A percentile compares a stretch with the other conserved stretches of the same genome.
Conservation (phyloP, 2,329 filamentous ascomycete genomes). For the Bertia moriformis region DNA sequence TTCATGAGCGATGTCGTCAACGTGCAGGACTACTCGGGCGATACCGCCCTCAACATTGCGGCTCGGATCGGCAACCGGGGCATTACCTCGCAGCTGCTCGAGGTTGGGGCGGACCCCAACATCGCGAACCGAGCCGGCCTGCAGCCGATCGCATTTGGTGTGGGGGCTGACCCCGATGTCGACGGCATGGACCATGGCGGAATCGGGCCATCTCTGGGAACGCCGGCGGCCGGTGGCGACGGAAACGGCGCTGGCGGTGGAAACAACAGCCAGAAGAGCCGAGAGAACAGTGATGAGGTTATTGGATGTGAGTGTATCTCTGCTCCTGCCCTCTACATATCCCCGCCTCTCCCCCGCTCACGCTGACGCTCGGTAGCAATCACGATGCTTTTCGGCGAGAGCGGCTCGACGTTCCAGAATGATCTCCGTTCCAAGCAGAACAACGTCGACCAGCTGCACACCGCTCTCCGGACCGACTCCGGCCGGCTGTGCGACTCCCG, state of each 20-base stretch:
- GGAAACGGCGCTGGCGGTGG: slow-evolving; percentile 27
- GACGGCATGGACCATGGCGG: slow-evolving; percentile 43
- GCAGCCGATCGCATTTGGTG: slow-evolving; percentile 83
- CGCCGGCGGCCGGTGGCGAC: slow-evolving; percentile 21
- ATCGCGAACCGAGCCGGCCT: slow-evolving; percentile 84
- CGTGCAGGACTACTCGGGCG: slow-evolving; percentile 80
- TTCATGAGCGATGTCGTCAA: slow-evolving; percentile 98
- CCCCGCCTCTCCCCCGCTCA: slow-evolving; percentile 3
- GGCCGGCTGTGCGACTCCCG: slow-evolving; percentile 65
- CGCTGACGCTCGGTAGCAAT: too few species aligned
- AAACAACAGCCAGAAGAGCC: slow-evolving; percentile 39
- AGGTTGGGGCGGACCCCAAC: slow-evolving; percentile 85
- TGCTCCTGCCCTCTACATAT: not conserved
- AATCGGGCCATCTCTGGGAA: slow-evolving; percentile 23
- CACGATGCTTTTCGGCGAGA: slow-evolving; percentile 66
- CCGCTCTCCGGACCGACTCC: slow-evolving; percentile 67
- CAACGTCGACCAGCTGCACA: slow-evolving; percentile 68
- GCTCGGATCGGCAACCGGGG: slow-evolving; percentile 84
- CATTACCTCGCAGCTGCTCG: slow-evolving; percentile 90
- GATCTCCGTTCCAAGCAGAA: slow-evolving; percentile 75
- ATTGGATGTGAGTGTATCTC: slow-evolving; percentile 50
- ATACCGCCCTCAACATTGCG: slow-evolving; percentile 87
- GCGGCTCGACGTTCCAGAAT: slow-evolving; percentile 63
- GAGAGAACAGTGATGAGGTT: slow-evolving; percentile 66
- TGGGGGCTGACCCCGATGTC: too few species aligned